Evolutionary conservation across 805 yeast genomes (phyloP).

Genomic region (Zygoascus tannicola): DNA sequence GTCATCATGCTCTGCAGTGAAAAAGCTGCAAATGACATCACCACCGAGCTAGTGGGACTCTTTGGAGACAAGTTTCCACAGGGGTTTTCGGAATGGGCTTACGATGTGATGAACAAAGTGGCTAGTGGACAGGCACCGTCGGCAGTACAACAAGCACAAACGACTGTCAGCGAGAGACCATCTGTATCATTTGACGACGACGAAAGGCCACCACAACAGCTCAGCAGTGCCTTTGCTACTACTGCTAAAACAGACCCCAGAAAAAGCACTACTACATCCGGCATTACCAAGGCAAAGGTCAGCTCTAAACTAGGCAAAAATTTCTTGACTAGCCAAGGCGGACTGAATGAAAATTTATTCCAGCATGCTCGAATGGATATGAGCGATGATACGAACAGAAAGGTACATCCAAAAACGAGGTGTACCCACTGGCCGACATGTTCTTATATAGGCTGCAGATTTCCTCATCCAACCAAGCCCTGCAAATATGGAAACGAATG

Average conservation of each 20-base stretch:
- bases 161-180: neutral
- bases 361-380: neutral
- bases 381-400: neutral
- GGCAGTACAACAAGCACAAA: neutral
- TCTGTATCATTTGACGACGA: neutral
- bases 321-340: neutral
- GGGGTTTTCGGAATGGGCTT: constrained; percentile 21
- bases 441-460: constrained; percentile 41
- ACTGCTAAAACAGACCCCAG: neutral
- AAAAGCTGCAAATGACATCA: constrained; percentile 17
- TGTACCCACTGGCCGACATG: constrained; percentile 31
- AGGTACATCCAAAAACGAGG: constrained; percentile 11
- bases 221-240: neutral
- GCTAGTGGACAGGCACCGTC: constrained; percentile 2
- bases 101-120: constrained; percentile 10
- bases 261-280: neutral
- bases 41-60: constrained; percentile 18
- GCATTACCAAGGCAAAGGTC: neutral
- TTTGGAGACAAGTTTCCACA: constrained; percentile 20
- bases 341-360: neutral
- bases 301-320: constrained; percentile 3
- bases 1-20: constrained; percentile 22
- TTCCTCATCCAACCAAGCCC: constrained; percentile 69
- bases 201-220: neutral
- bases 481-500: constrained; percentile 75